phyloP scores from a whole-genome alignment of 2,329 filamentous ascomycete species.

The Fusarium sp. region DNA sequence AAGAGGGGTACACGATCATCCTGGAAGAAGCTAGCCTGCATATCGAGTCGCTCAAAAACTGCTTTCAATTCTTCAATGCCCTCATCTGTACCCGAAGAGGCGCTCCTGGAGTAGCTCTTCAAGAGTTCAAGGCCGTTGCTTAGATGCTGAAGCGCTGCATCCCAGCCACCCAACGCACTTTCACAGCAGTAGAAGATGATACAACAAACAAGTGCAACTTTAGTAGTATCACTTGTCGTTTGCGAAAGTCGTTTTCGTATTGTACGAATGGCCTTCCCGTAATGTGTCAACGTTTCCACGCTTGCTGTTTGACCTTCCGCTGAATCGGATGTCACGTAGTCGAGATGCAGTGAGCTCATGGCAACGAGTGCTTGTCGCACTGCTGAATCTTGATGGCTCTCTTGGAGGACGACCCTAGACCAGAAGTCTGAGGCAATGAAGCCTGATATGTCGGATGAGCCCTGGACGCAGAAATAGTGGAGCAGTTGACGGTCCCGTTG shows the following conservation, averaged over 20 bases:
- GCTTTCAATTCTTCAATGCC: neutral
- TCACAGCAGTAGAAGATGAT: slow-evolving; percentile 22
- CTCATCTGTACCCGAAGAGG: too few relatives aligned
- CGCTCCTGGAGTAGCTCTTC: neutral
- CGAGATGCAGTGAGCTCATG: slow-evolving; percentile 15
- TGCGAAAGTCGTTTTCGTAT: neutral
- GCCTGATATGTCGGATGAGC: slow-evolving; percentile 4
- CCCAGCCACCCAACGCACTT: neutral
- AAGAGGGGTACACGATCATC: slow-evolving; percentile 24
- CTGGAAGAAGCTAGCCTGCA: slow-evolving; percentile 35
- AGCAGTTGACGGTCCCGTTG: slow-evolving; percentile 7
- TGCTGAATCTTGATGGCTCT: slow-evolving; percentile 5
- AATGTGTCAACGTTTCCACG: neutral
- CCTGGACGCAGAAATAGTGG: slow-evolving; percentile 23
- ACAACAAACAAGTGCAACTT: slow-evolving; percentile 5
- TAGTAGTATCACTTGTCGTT: neutral
- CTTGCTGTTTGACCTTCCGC: neutral
- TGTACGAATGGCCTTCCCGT: neutral
- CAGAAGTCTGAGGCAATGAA: slow-evolving; percentile 12
- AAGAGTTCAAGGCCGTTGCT: neutral
- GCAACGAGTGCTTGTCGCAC: slow-evolving; percentile 15
- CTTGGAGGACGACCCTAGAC: slow-evolving; percentile 5
- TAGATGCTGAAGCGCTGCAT: slow-evolving; percentile 11
- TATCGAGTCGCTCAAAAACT: slow-evolving; percentile 20
- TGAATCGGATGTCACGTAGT: neutral